phyloP scores from a whole-genome alignment of 2,329 filamentous ascomycete species.

The Aspergillus terreus region DNA sequence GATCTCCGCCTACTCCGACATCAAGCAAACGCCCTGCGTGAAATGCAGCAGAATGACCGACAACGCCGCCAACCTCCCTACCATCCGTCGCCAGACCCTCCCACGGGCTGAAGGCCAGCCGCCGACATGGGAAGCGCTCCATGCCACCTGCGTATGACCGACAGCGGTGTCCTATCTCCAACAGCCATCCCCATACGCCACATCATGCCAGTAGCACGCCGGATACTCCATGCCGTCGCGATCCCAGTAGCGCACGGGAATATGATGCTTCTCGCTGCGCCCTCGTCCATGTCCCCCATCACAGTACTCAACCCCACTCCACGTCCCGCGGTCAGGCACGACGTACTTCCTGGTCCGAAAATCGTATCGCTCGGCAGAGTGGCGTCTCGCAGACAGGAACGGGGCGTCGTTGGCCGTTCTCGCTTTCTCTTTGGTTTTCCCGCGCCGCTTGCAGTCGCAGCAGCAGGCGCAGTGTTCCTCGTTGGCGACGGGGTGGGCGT shows the following conservation, averaged over 20 bases:
- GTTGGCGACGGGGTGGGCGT: no score
- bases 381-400: slow-evolving; percentile 19
- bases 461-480: no score
- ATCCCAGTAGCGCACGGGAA: slow-evolving; percentile 27
- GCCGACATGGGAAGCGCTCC: slow-evolving; percentile 32
- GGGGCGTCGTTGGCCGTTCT: slow-evolving; percentile 8
- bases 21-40: slow-evolving; percentile 37
- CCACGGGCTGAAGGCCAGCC: slow-evolving; percentile 14
- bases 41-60: slow-evolving; percentile 39
- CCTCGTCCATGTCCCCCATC: slow-evolving; percentile 7
- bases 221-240: slow-evolving; percentile 17
- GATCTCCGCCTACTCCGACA: slow-evolving; percentile 39
- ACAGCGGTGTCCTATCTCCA: not conserved
- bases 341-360: slow-evolving; percentile 30
- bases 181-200: slow-evolving; percentile 15
- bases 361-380: slow-evolving; percentile 25
- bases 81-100: slow-evolving; percentile 29
- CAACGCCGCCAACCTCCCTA: slow-evolving; percentile 36
- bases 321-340: slow-evolving; percentile 24
- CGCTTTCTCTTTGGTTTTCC: not conserved
- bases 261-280: slow-evolving; percentile 11
- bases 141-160: slow-evolving; percentile 24
- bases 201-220: slow-evolving; percentile 21
- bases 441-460: no score
- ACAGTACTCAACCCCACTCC: slow-evolving; percentile 30